These are phyloP conservation scores for Cryomyces antarcticus DNA, from an alignment of 495 filamentous ascomycete species.

Conservation along the genomic window DNA sequence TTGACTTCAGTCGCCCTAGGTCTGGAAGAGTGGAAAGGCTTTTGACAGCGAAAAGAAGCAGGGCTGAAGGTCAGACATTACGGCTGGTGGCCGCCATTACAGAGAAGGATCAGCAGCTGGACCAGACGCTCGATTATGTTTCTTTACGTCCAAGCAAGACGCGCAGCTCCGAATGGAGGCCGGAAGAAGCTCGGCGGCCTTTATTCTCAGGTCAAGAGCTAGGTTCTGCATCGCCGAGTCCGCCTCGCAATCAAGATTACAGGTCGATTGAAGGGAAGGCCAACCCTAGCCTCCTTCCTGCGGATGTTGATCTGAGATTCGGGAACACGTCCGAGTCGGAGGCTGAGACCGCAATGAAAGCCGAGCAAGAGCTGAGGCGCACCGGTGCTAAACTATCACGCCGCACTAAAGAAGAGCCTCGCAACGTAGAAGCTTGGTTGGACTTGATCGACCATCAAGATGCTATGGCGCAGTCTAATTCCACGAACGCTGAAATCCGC, in stretches of 20 bases:
- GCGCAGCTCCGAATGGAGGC: slow-evolving; percentile 10
- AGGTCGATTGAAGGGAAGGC: slow-evolving; percentile 50
- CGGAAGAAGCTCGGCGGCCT: too few species aligned
- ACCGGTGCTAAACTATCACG: slow-evolving; percentile 36
- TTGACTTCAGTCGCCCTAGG: slow-evolving; percentile 7
- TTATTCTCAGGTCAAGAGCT: slow-evolving; percentile 7
- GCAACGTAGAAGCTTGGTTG: slow-evolving; percentile 55
- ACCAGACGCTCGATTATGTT: slow-evolving; percentile 8
- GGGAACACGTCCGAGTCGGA: slow-evolving; percentile 28
- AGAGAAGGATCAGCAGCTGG: background rate
- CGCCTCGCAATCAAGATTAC: slow-evolving; percentile 33
- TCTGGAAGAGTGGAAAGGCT: slow-evolving; percentile 12
- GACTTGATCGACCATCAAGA: slow-evolving; percentile 59
- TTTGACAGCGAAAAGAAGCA: slow-evolving; percentile 12
- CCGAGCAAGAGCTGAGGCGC: slow-evolving; percentile 23
- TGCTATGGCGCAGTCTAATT: slow-evolving; percentile 19
- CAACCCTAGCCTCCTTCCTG: slow-evolving; percentile 13
- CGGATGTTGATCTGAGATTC: slow-evolving; percentile 23
- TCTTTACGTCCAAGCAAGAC: slow-evolving; percentile 2
- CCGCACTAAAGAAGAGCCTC: slow-evolving; percentile 37
- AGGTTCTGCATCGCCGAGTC: background rate
- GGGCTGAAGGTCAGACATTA: background rate
- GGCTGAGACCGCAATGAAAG: slow-evolving; percentile 17
- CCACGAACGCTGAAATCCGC: slow-evolving; percentile 38
- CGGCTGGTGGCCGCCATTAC: background rate